phyloP scores from a whole-genome alignment of 2,329 filamentous ascomycete genomes.

The Neofusicoccum parvum region DNA sequence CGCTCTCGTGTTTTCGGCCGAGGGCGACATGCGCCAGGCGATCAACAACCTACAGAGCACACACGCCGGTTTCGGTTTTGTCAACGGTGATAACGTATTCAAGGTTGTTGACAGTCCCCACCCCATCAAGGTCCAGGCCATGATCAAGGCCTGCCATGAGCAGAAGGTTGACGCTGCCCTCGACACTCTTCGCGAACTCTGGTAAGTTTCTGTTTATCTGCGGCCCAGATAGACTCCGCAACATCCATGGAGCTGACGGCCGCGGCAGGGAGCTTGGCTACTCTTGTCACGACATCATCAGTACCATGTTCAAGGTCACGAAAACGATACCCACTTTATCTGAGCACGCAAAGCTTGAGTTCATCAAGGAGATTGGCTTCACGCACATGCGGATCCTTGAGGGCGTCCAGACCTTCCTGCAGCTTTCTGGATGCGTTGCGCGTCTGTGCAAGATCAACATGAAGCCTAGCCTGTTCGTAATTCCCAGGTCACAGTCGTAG shows the following conservation, averaged over 20 bases:
- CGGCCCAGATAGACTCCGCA: neutral
- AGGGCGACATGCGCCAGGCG: slow-evolving; percentile 98
- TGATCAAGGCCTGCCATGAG: slow-evolving; percentile 97
- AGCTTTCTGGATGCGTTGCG: slow-evolving; percentile 89
- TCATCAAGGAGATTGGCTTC: slow-evolving; percentile 98
- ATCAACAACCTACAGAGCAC: slow-evolving; percentile 99
- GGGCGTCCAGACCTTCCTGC: slow-evolving; percentile 90
- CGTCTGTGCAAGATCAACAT: slow-evolving; percentile 95
- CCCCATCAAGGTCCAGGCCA: slow-evolving; percentile 96
- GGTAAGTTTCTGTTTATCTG: slow-evolving; percentile 53
- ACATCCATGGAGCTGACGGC: neutral
- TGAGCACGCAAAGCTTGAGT: slow-evolving; percentile 94
- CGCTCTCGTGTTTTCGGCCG: slow-evolving; percentile 94
- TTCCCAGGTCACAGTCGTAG: slow-evolving; percentile 31
- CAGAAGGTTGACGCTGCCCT: slow-evolving; percentile 86
- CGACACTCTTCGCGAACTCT: slow-evolving; percentile 84
- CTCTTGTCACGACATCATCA: slow-evolving; percentile 98
- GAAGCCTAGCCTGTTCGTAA: slow-evolving; percentile 78
- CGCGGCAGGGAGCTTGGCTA: slow-evolving; percentile 75
- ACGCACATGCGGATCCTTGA: slow-evolving; percentile 99
- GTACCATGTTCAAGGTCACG: slow-evolving; percentile 98
- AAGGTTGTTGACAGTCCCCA: slow-evolving; percentile 96
- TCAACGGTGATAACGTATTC: slow-evolving; percentile 98
- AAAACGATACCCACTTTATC: slow-evolving; percentile 91
- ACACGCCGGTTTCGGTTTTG: slow-evolving; percentile 88